Percentiles rank a stretch among this genome's conserved stretches.
phyloP scores from a whole-genome alignment of 106 monocot genomes.

The Phalaenopsis aphrodite region DNA sequence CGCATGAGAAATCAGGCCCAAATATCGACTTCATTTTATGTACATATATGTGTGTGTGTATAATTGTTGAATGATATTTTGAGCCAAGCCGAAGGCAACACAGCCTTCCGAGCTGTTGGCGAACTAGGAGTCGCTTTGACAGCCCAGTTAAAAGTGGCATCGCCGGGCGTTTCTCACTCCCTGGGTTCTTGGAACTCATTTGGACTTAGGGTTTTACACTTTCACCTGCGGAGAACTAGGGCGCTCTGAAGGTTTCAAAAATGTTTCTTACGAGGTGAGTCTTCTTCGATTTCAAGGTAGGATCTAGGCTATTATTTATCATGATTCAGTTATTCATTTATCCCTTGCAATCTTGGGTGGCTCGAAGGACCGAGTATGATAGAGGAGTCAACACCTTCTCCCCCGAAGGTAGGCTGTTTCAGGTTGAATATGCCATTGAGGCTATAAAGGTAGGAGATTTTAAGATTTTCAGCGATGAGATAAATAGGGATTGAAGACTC shows the following conservation, averaged over 20 bases:
- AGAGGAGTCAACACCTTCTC: conserved; percentile 76
- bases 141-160: too few relatives aligned
- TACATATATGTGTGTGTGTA: too few relatives aligned
- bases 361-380: conserved; percentile 58
- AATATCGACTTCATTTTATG: too few relatives aligned
- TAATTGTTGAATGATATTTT: too few relatives aligned
- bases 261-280: conserved; percentile 43
- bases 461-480: neutral
- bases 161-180: too few relatives aligned
- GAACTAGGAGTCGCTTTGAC: too few relatives aligned
- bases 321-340: neutral
- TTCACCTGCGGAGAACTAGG: neutral
- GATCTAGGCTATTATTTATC: neutral
- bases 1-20: too few relatives aligned
- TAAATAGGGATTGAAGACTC: neutral
- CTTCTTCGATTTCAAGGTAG: neutral
- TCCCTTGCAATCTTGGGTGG: neutral
- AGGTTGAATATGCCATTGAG: conserved; percentile 71
- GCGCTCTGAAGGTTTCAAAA: conserved; percentile 1
- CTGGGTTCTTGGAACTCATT: too few relatives aligned
- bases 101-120: too few relatives aligned
- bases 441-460: conserved; percentile 46
- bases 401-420: conserved; percentile 61
- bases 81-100: too few relatives aligned
- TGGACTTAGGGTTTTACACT: neutral